Evolutionary conservation across 2,329 filamentous ascomycete species (phyloP).

Genomic region (Podosphaera leucotricha): DNA sequence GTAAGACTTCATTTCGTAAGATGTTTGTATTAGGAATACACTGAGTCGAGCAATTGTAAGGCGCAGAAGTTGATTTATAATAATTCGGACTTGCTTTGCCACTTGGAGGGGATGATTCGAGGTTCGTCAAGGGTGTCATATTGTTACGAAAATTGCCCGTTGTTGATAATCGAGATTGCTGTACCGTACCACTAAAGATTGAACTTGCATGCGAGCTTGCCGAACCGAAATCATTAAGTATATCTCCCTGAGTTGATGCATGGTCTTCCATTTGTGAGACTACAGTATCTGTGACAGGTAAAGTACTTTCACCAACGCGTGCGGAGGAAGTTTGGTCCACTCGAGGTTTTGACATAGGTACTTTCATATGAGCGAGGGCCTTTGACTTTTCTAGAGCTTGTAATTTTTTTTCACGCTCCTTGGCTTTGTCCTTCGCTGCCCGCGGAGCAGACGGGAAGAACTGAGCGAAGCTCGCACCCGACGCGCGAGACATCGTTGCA

Average conservation of each 20-base stretch:
- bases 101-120: constrained; percentile 40
- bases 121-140: constrained; percentile 40
- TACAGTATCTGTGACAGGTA: constrained; percentile 8
- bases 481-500: constrained; percentile 54
- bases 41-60: constrained; percentile 8
- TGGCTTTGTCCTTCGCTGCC: constrained; percentile 28
- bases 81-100: constrained; percentile 30
- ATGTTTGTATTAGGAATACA: constrained; percentile 6
- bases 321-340: constrained; percentile 14
- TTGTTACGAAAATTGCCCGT: constrained; percentile 16
- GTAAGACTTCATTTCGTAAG: constrained; percentile 13
- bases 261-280: constrained; percentile 23
- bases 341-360: constrained; percentile 11
- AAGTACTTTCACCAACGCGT: constrained; percentile 9
- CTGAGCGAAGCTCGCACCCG: constrained; percentile 56
- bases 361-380: constrained; percentile 16
- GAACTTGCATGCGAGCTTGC: constrained; percentile 52
- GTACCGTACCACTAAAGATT: constrained; percentile 30
- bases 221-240: constrained; percentile 46
- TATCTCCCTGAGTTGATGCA: constrained; percentile 37
- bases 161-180: constrained; percentile 10
- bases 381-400: constrained; percentile 12
- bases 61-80: constrained; percentile 14
- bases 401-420: constrained; percentile 35
- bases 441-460: constrained; percentile 60